Base-by-base conservation (phyloP, 306 rosid species). In the Rosa chinensis region DNA sequence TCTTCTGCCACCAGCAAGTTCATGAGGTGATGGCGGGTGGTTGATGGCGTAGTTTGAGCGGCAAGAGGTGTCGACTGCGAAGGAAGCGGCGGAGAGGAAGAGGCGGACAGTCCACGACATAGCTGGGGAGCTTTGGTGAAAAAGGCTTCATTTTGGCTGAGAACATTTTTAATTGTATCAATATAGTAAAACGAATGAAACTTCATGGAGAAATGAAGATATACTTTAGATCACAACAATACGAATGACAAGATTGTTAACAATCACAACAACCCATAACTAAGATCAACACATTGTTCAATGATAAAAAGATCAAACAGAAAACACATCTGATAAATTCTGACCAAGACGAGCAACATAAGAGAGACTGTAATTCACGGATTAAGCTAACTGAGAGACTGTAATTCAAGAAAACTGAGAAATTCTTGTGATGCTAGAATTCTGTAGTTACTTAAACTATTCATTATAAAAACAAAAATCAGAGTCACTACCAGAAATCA, bases 401-500 rank as follows among this genome's bases (percentile, higher is more conserved):
- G 5, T 9, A 28, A 32, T 48, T 48, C 20, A 71, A 11, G 8
- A 25, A 59, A 23, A n/a, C 32, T 8, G 62, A 55, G 4, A 56
- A 37, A 13, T 32, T 35, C 68, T 25, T 28, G 32, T 28, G 32
- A 28, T 32, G 70, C 4, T 10, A 64, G n/a, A 66, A 66, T n/a
- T 64, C 43, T 45, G 59, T 2, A 28, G 1, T 28, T 66, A 73
- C 47, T 72, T 13, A 37, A 21, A 59, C 37, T 70, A 75, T 47
- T 21, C 85, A 72, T 63, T 56, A 71, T 39, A 52, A 78, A 2
- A 78, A 28, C 68, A 53, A 48, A 25, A 66, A 44, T 52, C 6
- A 16, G 18, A 45, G 32, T 11, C 42, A 45, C 45, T 62, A 45
- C 11, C 17, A 28, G n/a, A 63, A 45, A 35, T 11, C 25, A 28